Percentiles rank a stretch among this genome's conserved stretches.
phyloP scores from a whole-genome alignment of 2,329 filamentous ascomycete species.

The Ampelomyces quisqualis region DNA sequence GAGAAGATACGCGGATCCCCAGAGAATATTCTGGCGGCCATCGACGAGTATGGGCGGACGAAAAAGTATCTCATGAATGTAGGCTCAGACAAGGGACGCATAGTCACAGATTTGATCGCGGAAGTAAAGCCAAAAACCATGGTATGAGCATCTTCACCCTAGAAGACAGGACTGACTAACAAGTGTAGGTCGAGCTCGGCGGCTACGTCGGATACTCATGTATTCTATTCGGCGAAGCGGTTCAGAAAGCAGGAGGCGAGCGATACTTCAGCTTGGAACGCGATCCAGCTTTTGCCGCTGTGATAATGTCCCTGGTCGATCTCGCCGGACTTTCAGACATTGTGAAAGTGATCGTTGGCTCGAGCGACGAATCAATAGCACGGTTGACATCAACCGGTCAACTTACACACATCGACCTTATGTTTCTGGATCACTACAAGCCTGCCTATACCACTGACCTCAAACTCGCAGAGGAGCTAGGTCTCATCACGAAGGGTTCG shows the following conservation, averaged over 20 bases:
- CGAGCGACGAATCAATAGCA: constrained; percentile 65
- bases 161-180: constrained; percentile 5
- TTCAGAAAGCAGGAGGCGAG: constrained; percentile 63
- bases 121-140: constrained; percentile 66
- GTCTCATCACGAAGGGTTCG: constrained; percentile 62
- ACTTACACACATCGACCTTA: constrained; percentile 64
- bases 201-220: constrained; percentile 82
- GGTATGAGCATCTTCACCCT: constrained; percentile 42
- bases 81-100: constrained; percentile 70
- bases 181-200: constrained; percentile 66
- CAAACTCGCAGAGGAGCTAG: constrained; percentile 73
- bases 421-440: constrained; percentile 83
- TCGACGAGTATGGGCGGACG: constrained; percentile 67
- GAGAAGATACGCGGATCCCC: constrained; percentile 66
- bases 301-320: constrained; percentile 68
- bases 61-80: constrained; percentile 79
- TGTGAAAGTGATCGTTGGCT: constrained; percentile 69
- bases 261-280: constrained; percentile 71
- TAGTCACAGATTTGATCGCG: constrained; percentile 68
- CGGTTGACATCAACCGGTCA: constrained; percentile 57
- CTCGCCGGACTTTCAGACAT: constrained; percentile 71
- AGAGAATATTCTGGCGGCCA: constrained; percentile 62
- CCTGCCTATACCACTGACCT: constrained; percentile 72
- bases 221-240: constrained; percentile 69
- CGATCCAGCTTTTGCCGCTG: constrained; percentile 71